Base-by-base conservation (phyloP, 1,284 basidiomycete species). In the Naganishia albida region DNA sequence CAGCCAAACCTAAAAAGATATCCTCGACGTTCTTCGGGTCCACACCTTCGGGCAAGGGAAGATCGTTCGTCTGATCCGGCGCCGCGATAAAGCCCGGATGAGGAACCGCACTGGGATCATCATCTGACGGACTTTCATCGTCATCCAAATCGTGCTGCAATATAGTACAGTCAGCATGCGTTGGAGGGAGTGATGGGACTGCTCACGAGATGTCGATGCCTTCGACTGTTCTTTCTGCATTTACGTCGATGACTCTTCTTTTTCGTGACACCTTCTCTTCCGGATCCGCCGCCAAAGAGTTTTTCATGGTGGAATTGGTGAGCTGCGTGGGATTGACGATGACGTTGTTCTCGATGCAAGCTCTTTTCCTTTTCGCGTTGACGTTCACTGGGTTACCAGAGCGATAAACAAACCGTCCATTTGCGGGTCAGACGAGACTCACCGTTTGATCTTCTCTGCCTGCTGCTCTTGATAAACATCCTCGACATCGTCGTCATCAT, bases 1-100 rank as follows among this genome's bases (percentile, higher is more conserved):
- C 30, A 7, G 57, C 53, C 38, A 55, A 40, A 25, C 64, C 63
- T n/a, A 68, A 49, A 23, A 68, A 64, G 18, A 64, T 51, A 50
- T 68, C 67, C 44, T 68, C 67, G 25, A 68, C 67, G 25, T 68
- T 65, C n/a, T 52, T 63, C 18, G 67, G 67, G 39, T 68, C 67
- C 40, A 68, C 62, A n/a, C 67, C 67, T 28, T 68, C 63, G 6
- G 67, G 67, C n/a, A 68, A 50, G 23, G 64, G 67, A 6, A 55
- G 51, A 7, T 68, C 67, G n/a, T 68, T 64, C n/a, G 40, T 60
- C 13, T 43, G 28, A 59, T 51, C 53, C 54, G 55, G 48, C 12
- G 20, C 46, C 34, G 44, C 57, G 25, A 60, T 60, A 23, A 65
- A 40, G 20, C 57, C 63, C 43, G 53, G 53, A n/a, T 54, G 63